Conservation (phyloP, 2,329 filamentous ascomycete genomes). For the Tolypocladium ophioglossoides region DNA sequence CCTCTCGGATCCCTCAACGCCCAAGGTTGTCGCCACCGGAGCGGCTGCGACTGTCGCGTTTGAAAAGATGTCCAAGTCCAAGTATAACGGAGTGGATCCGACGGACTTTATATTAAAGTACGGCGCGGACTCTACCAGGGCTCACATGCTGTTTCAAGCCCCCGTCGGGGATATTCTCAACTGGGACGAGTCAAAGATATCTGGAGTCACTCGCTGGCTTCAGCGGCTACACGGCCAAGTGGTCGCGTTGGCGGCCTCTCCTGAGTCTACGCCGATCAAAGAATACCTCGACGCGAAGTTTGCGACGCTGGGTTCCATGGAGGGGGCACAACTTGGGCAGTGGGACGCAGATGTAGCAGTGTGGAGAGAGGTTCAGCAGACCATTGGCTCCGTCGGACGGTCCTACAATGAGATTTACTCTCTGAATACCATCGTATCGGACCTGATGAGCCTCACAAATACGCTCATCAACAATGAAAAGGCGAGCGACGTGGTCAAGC, state of each 20-base stretch:
- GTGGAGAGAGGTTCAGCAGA: constrained; percentile 57
- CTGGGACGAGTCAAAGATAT: constrained; percentile 78
- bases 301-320: constrained; percentile 18
- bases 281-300: constrained; percentile 26
- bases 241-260: constrained; percentile 9
- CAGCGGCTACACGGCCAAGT: constrained; percentile 53
- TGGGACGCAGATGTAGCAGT: constrained; percentile 40
- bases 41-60: constrained; percentile 51
- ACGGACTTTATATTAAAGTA: constrained; percentile 60
- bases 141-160: constrained; percentile 83
- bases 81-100: constrained; percentile 84
- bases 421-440: constrained; percentile 74
- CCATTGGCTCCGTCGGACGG: constrained; percentile 54
- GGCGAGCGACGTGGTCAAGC: constrained; percentile 31
- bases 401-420: constrained; percentile 63
- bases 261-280: constrained; percentile 12
- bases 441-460: constrained; percentile 76
- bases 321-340: constrained; percentile 19
- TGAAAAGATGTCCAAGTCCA: constrained; percentile 95
- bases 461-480: constrained; percentile 36
- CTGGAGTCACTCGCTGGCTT: constrained; percentile 75
- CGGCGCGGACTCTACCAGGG: constrained; percentile 73
- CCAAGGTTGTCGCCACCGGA: constrained; percentile 52
- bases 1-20: constrained; percentile 40
- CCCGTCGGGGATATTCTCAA: constrained; percentile 75